Base-by-base conservation (phyloP, 2,329 filamentous ascomycete genomes). In the Sporothrix pseudoabietina region DNA sequence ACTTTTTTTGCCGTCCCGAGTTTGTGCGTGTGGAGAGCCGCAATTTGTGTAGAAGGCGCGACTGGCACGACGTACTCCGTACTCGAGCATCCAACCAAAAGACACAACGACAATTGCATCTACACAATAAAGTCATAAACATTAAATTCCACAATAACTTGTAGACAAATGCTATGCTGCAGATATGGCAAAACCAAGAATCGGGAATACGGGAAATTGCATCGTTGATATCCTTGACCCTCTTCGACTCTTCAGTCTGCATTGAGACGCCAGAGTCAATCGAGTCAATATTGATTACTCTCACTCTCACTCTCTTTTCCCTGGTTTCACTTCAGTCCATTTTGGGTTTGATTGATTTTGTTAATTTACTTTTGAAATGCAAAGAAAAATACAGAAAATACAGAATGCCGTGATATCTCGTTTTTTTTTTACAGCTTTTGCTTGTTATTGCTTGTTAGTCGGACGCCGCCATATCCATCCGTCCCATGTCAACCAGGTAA, bases 1-100 rank as follows among this genome's bases (percentile, higher is more conserved):
- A 54, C 66, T 69, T 69, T 54, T 69, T 69, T 54, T 68, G 63
- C 41, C 63, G 41, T 68, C 52, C 19, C 4, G 52, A 55, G n/a
- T 19, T 22, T 30, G 35, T 39, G 30, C 44, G 35, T 57, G 30
- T 35, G 22, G 22, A 30, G 26, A n/a, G 39, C 16, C 47, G 12
- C 35, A 49, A 22, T 54, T n/a, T n/a, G n/a, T 47, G 63, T 35
- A 7, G 35, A 35, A 35, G 35, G 63, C 22, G 49, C 35, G 32
- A 35, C 59, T 44, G 57, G 35, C 19, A 61, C n/a, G 32, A 35
- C 14, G 26, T 9, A 9, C n/a, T 16, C 39, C 49, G 35, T 7
- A 30, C 63, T 10, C 30, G 26, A 26, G 26, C 26, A 26, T 26
- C 26, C 26, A 26, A 26, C 26, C 26, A 26, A 22, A 39, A 22